Evolutionary conservation across 768 basidiomycete species (phyloP), one percentile per base, ranked within the genome.

Genomic region (Pholiota conissans): DNA sequence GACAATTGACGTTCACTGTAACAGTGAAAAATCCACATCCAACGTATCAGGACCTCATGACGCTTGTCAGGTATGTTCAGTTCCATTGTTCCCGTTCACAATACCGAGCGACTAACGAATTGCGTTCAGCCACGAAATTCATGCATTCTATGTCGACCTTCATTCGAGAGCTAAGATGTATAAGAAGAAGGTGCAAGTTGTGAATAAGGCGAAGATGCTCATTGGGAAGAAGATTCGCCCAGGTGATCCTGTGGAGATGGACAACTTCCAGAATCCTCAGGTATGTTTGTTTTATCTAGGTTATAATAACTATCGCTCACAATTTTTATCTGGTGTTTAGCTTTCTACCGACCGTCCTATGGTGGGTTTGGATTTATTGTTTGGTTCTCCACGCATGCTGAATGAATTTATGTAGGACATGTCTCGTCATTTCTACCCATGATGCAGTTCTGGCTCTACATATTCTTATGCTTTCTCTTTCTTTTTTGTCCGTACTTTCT

Each of bases 231-330:
- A 55, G 30, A 39, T 51, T 2, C 53, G 48, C n/a, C 20, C 35
- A 18, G 60, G 57, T 7, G 47, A 55, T 9, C 20, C 18, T 13
- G 64, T 69, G 5, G 73, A 74, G 57, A 71, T 73, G 71, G 64
- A 74, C 53, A 74, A 75, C 51, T 77, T 76, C 57, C 75, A 76
- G 57, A 71, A 77, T 58, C 73, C 73, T 0, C 71, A 76, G 58
- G 60, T 59, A 46, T 14, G 46, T 52, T n/a, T 9, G 26, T 18
- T 39, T 26, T 32, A 13, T 6, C 30, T 6, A 32, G 13, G 13
- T 32, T 32, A 13, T 13, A 32, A 32, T 32, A 6, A 6, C 13
- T 13, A 32, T 32, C 30, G 13, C 30, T 13, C 13, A 13, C 30
- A 13, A 32, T 6, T 14, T 56, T 20, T 49, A 14, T 37, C 34